Conservation (phyloP, 1,284 basidiomycete genomes). For the Meira miltonrushii region DNA sequence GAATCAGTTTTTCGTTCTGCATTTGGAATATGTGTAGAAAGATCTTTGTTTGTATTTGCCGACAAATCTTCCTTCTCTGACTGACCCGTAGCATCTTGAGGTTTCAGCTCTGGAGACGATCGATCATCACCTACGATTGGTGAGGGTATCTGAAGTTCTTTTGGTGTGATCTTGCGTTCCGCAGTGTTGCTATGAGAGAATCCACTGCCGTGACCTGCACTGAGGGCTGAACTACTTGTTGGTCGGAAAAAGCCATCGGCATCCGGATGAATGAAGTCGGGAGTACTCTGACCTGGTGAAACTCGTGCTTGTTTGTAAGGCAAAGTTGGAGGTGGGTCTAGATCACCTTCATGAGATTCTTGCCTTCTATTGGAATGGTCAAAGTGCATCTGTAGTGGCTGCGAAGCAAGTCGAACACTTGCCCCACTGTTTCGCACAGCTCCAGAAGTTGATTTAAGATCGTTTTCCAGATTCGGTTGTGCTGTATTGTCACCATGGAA, state of each 20-base stretch:
- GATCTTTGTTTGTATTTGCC: background rate
- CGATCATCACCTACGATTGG: background rate
- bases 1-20: background rate
- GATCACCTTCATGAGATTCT: background rate
- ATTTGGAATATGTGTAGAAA: too few species aligned
- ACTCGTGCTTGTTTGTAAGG: slow-evolving; percentile 18
- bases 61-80: background rate
- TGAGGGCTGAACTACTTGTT: background rate
- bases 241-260: slow-evolving; percentile 30
- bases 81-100: background rate
- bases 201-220: background rate
- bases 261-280: slow-evolving; percentile 32
- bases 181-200: background rate
- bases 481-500: background rate
- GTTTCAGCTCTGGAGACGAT: background rate
- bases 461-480: background rate
- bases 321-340: slow-evolving; percentile 3
- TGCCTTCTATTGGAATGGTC: too few species aligned
- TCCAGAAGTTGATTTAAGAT: background rate
- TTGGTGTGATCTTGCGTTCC: too few species aligned
- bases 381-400: too few species aligned
- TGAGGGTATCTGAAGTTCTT: too few species aligned
- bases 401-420: too few species aligned
- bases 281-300: slow-evolving; percentile 11
- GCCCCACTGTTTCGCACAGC: background rate